These are phyloP conservation scores for Diaporthe destruens DNA, from an alignment of 2,329 filamentous ascomycete species.

Conservation along the genomic window DNA sequence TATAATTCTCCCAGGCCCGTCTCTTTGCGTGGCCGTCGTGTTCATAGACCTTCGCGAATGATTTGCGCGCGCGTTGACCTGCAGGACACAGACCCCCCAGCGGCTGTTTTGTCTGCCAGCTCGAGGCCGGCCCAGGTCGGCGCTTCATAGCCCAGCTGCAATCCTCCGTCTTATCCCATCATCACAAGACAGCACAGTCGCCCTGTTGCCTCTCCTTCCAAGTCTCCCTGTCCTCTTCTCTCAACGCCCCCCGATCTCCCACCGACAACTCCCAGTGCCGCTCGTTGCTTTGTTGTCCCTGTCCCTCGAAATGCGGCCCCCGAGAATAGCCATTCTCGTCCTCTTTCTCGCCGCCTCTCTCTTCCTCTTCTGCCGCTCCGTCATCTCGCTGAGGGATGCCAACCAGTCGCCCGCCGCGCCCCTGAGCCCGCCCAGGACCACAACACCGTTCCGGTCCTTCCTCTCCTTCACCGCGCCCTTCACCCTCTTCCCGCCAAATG, in stretches of 20 bases:
- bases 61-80: conserved; percentile 34
- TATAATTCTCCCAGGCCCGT: conserved; percentile 28
- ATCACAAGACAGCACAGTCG: conserved; percentile 29
- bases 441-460: conserved; percentile 61
- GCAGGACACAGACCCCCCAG: conserved; percentile 26
- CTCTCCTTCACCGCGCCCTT: conserved; percentile 82
- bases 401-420: conserved; percentile 45
- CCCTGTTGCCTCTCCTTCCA: conserved; percentile 17
- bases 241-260: neutral
- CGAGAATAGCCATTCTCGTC: conserved; percentile 66
- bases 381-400: conserved; percentile 54
- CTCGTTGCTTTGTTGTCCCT: conserved; percentile 23
- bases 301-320: conserved; percentile 61
- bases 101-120: conserved; percentile 36
- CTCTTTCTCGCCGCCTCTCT: conserved; percentile 66
- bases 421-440: conserved; percentile 50
- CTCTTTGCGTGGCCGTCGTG: conserved; percentile 26
- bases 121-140: conserved; percentile 37
- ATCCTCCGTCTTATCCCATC: conserved; percentile 5
- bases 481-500: conserved; percentile 93
- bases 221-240: neutral
- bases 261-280: conserved; percentile 6
- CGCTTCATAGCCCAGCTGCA: conserved; percentile 34
- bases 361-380: conserved; percentile 67
- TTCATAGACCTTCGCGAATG: conserved; percentile 39